phyloP scores from a whole-genome alignment of 2,329 filamentous ascomycete species.

The Fusarium oxysporum region DNA sequence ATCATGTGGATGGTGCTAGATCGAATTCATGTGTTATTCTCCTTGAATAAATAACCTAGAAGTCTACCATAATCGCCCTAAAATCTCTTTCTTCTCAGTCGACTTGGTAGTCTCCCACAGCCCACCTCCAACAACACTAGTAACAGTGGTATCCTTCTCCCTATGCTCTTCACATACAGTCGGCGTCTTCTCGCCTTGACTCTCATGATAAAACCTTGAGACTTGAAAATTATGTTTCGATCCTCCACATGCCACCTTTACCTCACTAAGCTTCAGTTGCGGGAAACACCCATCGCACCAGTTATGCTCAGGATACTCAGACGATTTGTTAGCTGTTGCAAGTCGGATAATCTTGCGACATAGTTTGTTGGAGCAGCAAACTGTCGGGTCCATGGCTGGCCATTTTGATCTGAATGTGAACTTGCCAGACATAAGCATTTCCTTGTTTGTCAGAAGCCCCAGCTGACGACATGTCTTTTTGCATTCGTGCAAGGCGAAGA shows the following conservation, averaged over 20 bases:
- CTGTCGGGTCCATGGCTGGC: constrained; percentile 45
- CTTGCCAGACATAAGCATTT: constrained; percentile 21
- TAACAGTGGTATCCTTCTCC: not conserved
- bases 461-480: constrained; percentile 49
- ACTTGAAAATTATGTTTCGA: constrained; percentile 48
- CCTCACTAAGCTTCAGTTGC: constrained; percentile 43
- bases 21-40: not conserved
- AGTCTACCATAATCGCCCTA: not conserved
- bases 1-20: not conserved
- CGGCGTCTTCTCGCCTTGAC: constrained; percentile 47
- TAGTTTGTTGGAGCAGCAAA: constrained; percentile 56
- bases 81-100: not conserved
- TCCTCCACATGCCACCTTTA: constrained; percentile 40
- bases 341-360: constrained; percentile 50
- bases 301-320: constrained; percentile 40
- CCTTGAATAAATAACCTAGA: not conserved
- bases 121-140: not conserved
- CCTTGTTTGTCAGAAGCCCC: constrained; percentile 33
- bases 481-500: constrained; percentile 52
- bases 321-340: constrained; percentile 34
- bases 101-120: constrained; percentile 11
- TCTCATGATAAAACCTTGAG: constrained; percentile 52
- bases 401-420: constrained; percentile 26
- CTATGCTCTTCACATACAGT: constrained; percentile 37
- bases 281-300: constrained; percentile 51